Evolutionary conservation across 257 asterid species (phyloP).

Genomic region (Coffea canephora): DNA sequence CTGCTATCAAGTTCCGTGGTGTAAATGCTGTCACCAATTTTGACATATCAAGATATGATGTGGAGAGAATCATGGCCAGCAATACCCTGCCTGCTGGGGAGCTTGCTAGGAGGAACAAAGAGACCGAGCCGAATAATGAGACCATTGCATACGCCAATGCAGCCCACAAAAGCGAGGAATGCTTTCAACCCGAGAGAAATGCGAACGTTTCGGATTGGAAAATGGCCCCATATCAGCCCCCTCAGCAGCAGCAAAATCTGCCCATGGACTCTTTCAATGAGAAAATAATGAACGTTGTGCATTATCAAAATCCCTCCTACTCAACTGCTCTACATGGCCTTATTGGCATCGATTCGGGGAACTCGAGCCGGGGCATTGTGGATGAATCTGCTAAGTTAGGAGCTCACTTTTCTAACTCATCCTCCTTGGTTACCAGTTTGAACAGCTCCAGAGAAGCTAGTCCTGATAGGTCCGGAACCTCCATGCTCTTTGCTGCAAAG

Average conservation of each 20-base stretch:
- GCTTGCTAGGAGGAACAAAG: constrained; percentile 43
- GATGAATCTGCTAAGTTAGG: constrained; percentile 31
- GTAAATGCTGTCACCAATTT: constrained; percentile 49
- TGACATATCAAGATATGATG: constrained; percentile 42
- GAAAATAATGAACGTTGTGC: constrained; percentile 17
- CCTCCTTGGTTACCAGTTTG: constrained; percentile 65
- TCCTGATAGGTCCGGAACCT: constrained; percentile 51
- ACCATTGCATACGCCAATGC: constrained; percentile 14
- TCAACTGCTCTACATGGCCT: constrained; percentile 46
- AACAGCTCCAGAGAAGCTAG: constrained; percentile 68
- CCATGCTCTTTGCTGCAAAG: constrained; percentile 27
- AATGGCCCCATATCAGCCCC: constrained; percentile 26
- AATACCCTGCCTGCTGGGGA: constrained; percentile 38
- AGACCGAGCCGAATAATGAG: constrained; percentile 21
- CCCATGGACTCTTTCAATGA: constrained; percentile 20
- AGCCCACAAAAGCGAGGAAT: constrained; percentile 7
- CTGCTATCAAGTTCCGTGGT: constrained; percentile 54
- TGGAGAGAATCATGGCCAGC: constrained; percentile 47
- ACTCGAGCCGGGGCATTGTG: constrained; percentile 7
- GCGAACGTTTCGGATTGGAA: constrained; percentile 31
- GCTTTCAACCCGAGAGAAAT: constrained; percentile 13
- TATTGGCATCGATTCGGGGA: constrained; percentile 33
- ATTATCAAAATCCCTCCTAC: constrained; percentile 26
- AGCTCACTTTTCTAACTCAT: constrained; percentile 51
- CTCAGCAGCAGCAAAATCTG: constrained; percentile 24